These are phyloP conservation scores for Colletotrichum graminicola DNA, from an alignment of 2,329 filamentous ascomycete species.

Conservation along the genomic window DNA sequence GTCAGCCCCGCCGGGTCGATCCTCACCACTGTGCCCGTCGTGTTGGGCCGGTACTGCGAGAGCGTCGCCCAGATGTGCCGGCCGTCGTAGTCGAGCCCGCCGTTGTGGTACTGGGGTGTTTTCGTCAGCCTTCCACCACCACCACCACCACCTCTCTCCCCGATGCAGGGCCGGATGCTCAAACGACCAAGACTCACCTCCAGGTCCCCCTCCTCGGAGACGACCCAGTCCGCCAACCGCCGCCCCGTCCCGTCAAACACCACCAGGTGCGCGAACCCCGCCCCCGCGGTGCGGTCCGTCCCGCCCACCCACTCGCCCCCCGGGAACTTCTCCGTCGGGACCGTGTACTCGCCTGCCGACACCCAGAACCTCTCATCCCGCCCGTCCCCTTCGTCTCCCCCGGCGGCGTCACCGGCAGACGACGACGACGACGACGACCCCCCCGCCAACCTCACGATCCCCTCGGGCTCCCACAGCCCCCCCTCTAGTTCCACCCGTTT, in stretches of 20 bases:
- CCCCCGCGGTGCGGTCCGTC: conserved; percentile 60
- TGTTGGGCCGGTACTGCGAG: conserved; percentile 61
- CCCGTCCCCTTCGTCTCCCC: neutral
- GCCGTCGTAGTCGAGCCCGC: conserved; percentile 63
- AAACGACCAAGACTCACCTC: conserved; percentile 24
- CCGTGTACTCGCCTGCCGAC: conserved; percentile 58
- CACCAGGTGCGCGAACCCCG: conserved; percentile 59
- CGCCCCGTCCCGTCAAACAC: conserved; percentile 58
- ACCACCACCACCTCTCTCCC: neutral
- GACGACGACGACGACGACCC: conserved; percentile 28
- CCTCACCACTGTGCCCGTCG: conserved; percentile 57
- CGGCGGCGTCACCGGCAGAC: too few relatives aligned
- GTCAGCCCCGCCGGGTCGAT: conserved; percentile 54
- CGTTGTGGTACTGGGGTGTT: conserved; percentile 56
- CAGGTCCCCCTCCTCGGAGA: conserved; percentile 52
- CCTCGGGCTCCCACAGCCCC: conserved; percentile 62
- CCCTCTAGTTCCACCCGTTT: conserved; percentile 58
- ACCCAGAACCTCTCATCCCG: conserved; percentile 57
- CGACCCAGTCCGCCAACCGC: conserved; percentile 58
- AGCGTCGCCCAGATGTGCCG: conserved; percentile 60
- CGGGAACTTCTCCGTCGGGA: conserved; percentile 53
- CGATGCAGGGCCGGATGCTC: too few relatives aligned
- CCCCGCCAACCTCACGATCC: conserved; percentile 56
- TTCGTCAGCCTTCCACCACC: neutral
- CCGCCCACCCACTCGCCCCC: conserved; percentile 60